A percentile compares a stretch with the other conserved stretches of the same genome.
Evolutionary conservation across 176 grass and related monocot species (phyloP).

Genomic region (Pontederia paniculata): DNA sequence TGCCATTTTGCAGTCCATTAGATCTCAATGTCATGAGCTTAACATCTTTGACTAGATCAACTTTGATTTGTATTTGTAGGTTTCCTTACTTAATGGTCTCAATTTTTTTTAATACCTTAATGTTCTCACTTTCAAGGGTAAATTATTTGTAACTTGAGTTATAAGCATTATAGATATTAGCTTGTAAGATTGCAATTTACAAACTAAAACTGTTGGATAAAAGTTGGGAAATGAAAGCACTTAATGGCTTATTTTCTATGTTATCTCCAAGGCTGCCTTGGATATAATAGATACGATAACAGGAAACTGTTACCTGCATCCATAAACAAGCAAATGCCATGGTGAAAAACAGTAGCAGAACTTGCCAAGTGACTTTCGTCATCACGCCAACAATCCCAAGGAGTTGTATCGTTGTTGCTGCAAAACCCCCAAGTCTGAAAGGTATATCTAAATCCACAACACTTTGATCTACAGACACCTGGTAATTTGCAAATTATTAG

Average conservation of each 20-base stretch:
- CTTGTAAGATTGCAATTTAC: too few relatives aligned
- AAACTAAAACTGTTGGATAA: too few relatives aligned
- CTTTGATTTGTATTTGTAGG: too few relatives aligned
- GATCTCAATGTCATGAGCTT: too few relatives aligned
- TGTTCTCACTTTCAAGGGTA: too few relatives aligned
- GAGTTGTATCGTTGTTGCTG: constrained; percentile 94
- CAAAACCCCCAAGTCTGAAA: constrained; percentile 91
- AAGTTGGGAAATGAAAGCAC: not conserved
- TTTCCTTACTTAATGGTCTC: too few relatives aligned
- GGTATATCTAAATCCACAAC: constrained; percentile 96
- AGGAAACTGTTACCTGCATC: constrained; percentile 64
- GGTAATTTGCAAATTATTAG: constrained; percentile 12
- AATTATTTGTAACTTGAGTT: too few relatives aligned
- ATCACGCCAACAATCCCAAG: constrained; percentile 90
- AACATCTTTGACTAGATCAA: too few relatives aligned
- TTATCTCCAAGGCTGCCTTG: not conserved
- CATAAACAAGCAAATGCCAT: constrained; percentile 84
- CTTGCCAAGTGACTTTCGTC: constrained; percentile 95
- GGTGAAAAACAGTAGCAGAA: constrained; percentile 76
- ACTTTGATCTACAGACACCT: constrained; percentile 99
- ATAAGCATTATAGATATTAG: too few relatives aligned
- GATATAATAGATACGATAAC: not conserved
- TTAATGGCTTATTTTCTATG: not conserved
- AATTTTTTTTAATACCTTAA: too few relatives aligned
- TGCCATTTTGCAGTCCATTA: too few relatives aligned